Conservation (phyloP, 2,329 filamentous ascomycete species). For the Monilinia fructicola region DNA sequence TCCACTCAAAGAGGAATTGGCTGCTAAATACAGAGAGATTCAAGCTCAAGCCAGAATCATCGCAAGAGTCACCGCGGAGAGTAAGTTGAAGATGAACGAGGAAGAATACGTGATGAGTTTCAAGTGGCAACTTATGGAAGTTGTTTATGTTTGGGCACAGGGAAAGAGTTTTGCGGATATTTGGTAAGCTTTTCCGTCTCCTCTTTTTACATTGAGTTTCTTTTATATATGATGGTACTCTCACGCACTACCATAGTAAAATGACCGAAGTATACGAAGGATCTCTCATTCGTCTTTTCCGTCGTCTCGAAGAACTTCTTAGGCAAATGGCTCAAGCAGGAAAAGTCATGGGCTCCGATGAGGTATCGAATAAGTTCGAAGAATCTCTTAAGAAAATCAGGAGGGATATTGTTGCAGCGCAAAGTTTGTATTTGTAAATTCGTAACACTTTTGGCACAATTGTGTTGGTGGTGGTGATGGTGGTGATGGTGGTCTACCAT, state of each 20-base stretch:
- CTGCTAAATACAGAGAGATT: conserved; percentile 82
- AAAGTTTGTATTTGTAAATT: conserved; percentile 81
- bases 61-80: conserved; percentile 91
- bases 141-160: conserved; percentile 87
- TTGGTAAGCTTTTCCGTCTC: conserved; percentile 64
- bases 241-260: conserved; percentile 61
- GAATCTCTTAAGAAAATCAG: conserved; percentile 79
- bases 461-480: not conserved
- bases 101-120: conserved; percentile 88
- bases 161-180: conserved; percentile 90
- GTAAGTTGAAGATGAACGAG: conserved; percentile 90
- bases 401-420: conserved; percentile 90
- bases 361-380: conserved; percentile 90
- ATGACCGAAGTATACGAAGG: conserved; percentile 99
- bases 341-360: conserved; percentile 97
- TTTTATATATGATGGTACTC: not conserved
- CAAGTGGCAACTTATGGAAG: conserved; percentile 96
- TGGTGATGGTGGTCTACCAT: not conserved
- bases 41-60: conserved; percentile 83
- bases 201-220: not conserved
- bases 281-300: conserved; percentile 92
- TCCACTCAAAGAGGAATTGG: conserved; percentile 77
- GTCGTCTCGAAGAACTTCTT: conserved; percentile 88
- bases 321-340: conserved; percentile 93
- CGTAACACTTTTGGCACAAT: not conserved